phyloP scores from a whole-genome alignment of 495 filamentous ascomycete genomes.

The Xanthoparmelia taractica region DNA sequence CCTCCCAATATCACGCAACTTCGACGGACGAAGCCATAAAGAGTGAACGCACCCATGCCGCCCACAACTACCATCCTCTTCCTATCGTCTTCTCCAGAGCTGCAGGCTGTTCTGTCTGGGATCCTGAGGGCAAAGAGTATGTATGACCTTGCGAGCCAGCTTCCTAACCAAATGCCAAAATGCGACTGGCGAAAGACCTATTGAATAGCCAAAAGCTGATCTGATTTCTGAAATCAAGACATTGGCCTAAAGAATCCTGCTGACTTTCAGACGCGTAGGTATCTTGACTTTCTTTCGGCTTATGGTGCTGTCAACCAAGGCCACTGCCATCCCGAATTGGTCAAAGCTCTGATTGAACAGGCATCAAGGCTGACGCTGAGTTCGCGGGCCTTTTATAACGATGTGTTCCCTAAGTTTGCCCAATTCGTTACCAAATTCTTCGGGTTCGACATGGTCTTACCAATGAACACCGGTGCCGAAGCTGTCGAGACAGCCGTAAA shows the following conservation, averaged over 20 bases:
- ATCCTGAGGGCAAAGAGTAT: conserved; percentile 68
- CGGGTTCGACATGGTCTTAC: conserved; percentile 97
- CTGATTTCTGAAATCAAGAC: background rate
- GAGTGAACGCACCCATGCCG: conserved; percentile 75
- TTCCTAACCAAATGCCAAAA: background rate
- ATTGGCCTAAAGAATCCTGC: background rate
- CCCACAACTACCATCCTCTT: conserved; percentile 98
- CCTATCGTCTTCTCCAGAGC: conserved; percentile 84
- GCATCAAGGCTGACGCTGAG: conserved; percentile 85
- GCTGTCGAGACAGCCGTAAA: conserved; percentile 98
- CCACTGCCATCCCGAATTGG: conserved; percentile 93
- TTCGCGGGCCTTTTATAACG: conserved; percentile 95
- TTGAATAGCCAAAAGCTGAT: too few species aligned
- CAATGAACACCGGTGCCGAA: conserved; percentile 98
- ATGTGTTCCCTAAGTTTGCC: conserved; percentile 95
- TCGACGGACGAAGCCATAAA: conserved; percentile 74
- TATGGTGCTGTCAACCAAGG: conserved; percentile 99
- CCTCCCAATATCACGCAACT: conserved; percentile 63
- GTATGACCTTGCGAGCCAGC: background rate
- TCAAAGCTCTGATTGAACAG: conserved; percentile 84
- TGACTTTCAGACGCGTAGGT: conserved; percentile 41
- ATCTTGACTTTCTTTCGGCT: conserved; percentile 95
- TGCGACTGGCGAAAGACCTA: too few species aligned
- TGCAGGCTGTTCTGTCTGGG: conserved; percentile 83
- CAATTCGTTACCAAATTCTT: conserved; percentile 83